Conservation (phyloP, 352 stramenopile genomes). For the Pythium rhizo-oryzae region DNA sequence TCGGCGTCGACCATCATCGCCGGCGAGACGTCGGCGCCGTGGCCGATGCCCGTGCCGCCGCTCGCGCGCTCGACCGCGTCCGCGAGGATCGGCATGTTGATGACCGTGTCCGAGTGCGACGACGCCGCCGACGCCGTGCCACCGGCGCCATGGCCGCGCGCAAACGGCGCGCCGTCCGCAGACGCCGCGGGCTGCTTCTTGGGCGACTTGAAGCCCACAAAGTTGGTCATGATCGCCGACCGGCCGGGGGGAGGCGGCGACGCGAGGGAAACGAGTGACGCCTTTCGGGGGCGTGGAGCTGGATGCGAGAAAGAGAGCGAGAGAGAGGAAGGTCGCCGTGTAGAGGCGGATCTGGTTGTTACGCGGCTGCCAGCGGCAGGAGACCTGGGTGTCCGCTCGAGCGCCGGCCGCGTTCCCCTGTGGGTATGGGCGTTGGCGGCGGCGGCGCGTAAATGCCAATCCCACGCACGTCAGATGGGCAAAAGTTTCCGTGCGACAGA, state of each 20-base stretch:
- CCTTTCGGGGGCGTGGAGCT: too few relatives aligned
- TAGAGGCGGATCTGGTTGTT: too few relatives aligned
- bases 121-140: not conserved
- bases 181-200: not conserved
- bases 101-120: constrained; percentile 12
- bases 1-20: constrained; percentile 21
- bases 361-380: too few relatives aligned
- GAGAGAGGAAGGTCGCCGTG: not conserved
- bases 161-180: not conserved
- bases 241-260: too few relatives aligned
- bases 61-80: not conserved
- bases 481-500: constrained; percentile 8
- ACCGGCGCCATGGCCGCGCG: not conserved
- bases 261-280: not conserved
- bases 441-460: not conserved
- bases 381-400: too few relatives aligned
- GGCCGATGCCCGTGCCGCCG: constrained; percentile 13
- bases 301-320: not conserved
- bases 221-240: constrained; percentile 17
- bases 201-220: constrained; percentile 30
- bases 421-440: too few relatives aligned
- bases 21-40: constrained; percentile 26
- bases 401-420: too few relatives aligned
- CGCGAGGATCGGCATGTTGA: constrained; percentile 22
- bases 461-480: constrained; percentile 4